Evolutionary conservation across 2,329 filamentous ascomycete genomes (phyloP), one percentile per base, ranked within the genome.

Genomic region (Colletotrichum orchidophilum): DNA sequence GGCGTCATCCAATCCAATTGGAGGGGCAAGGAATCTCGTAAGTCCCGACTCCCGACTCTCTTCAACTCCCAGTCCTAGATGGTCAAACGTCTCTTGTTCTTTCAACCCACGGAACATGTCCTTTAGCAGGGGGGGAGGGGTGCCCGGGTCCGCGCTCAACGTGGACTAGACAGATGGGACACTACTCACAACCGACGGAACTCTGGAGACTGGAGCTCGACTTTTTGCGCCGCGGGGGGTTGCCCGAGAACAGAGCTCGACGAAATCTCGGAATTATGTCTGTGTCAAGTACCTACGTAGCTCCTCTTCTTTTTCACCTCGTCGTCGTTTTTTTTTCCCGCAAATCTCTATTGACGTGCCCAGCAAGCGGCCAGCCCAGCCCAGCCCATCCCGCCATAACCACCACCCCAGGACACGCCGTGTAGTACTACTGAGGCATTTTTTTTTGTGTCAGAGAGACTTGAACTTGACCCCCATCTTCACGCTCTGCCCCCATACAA

Each of bases 371-470:
- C 49, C 31, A 53, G 60, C 27, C 29, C 21, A 35, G 29, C 42
- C 26, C 35, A 46, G 55, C 18, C 61, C 39, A 42, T 42, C 39
- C 39, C 39, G 39, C 39, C 39, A 9, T 42, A 42, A 42, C 39
- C 39, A 42, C 39, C 39, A 42, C 39, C 18, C 39, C 39, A 42
- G 27, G 27, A 55, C 50, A 63, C 49, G 58, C 62, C 50, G 49
- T 13, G 62, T 68, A 71, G 52, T 71, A 62, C 68, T 50, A 71
- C 68, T 71, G 68, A 71, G 68, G 68, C 64, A 71, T 71, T 71
- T 71, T 68, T 62, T 62, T 71, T 55, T 21, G 57, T 67, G 49
- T 42, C 29, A 15, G 27, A 31, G 57, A 50, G 64, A 71, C 68
- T 55, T 68, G 66, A 55, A 29, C 24, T 33, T 59, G 67, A 71